Evolutionary conservation across 148 eudicot species (phyloP), one percentile per base, ranked within the genome.

Genomic region (Cornus kousa): DNA sequence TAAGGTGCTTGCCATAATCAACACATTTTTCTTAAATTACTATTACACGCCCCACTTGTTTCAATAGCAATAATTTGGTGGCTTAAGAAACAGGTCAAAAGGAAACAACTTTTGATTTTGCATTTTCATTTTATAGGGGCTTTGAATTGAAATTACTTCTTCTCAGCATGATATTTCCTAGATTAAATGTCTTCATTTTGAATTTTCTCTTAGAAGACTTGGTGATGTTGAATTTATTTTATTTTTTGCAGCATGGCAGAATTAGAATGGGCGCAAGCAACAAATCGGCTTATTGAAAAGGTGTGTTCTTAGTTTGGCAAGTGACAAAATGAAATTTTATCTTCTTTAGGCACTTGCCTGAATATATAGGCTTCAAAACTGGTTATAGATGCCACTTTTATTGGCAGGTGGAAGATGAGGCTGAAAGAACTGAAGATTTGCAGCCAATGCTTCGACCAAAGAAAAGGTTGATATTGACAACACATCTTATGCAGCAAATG

Each of bases 401-500:
- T 31, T 72, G 39, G 22, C 85, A 92, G 97, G 83, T 83, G 60
- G 82, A 80, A 73, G 72, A 79, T 74, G 86, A 64, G 40, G 78
- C 46, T 68, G 85, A 81, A 33, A 71, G 24, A 60, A 32, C 55
- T 65, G 89, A 81, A 70, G 84, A 82, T 66, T 17, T 81, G 65
- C 74, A n/a, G 39, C 82, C 83, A 57, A 68, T 79, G 55, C 40
- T 70, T 33, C 76, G 79, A 71, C 77, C 86, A 57, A 90, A 83
- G 82, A 90, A 79, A 80, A 87, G 97, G 67, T 90, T 92, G 78
- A 76, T 79, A 40, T 74, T 69, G 19, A 83, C 90, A 31, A 86
- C 92, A 71, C 88, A 92, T 75, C 92, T 92, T 64, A 86, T 90
- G 89, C 97, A 92, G 84, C 89, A 83, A 76, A 67, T 92, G 66